Percentiles rank a stretch among this genome's conserved stretches.
These are phyloP conservation scores for Globisporangium radiosum DNA, from an alignment of 352 stramenopile genomes.

Conservation along the genomic window DNA sequence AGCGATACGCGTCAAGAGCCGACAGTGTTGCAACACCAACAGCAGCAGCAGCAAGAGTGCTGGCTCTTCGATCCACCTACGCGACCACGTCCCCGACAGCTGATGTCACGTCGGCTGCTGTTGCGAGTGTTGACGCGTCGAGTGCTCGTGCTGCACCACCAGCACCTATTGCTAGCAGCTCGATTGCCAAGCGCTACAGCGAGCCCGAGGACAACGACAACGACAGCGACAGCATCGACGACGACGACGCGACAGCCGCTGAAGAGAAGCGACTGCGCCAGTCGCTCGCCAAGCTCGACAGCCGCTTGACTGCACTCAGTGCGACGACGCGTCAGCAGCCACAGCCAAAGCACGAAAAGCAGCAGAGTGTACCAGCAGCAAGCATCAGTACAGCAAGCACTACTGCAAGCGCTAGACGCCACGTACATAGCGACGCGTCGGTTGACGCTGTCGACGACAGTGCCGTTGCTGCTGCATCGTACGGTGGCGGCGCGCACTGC, in stretches of 20 bases:
- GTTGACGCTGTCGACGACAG: constrained; percentile 8
- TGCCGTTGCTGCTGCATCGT: constrained; percentile 21
- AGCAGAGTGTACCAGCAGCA: neutral
- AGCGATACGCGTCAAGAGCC: neutral
- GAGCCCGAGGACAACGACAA: neutral
- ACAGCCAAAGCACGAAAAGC: constrained; percentile 1
- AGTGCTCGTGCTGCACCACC: neutral
- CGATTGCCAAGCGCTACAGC: too few relatives aligned
- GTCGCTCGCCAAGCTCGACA: constrained; percentile 52
- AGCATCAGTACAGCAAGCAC: neutral
- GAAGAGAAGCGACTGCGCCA: constrained; percentile 41
- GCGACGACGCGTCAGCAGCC: neutral
- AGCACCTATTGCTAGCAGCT: too few relatives aligned
- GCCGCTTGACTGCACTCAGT: constrained; percentile 21
- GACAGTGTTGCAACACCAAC: too few relatives aligned
- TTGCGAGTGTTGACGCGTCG: neutral
- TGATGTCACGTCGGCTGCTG: too few relatives aligned
- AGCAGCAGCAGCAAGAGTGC: too few relatives aligned
- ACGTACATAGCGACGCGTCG: neutral
- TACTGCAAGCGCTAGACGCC: neutral
- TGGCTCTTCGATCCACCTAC: too few relatives aligned
- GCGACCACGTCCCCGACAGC: too few relatives aligned
- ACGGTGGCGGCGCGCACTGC: constrained; percentile 38
- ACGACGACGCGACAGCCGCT: constrained; percentile 25
- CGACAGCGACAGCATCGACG: constrained; percentile 5